phyloP scores from a whole-genome alignment of 2,329 filamentous ascomycete species.

The Purpureocillium lavendulum region DNA sequence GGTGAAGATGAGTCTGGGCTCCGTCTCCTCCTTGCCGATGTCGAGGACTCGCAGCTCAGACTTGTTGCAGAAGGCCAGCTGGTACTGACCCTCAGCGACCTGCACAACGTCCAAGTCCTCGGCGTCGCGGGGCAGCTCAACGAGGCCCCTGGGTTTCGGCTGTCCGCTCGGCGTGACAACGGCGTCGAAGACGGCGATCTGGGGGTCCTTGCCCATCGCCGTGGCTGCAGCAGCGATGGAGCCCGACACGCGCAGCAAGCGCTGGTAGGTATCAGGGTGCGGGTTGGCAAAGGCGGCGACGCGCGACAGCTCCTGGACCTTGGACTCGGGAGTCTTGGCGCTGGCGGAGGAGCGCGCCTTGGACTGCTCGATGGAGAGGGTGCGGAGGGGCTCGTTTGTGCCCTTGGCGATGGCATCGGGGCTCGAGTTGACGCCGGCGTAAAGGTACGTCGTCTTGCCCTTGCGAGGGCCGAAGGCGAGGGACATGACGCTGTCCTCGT shows the following conservation, averaged over 20 bases:
- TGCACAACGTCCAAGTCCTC: conserved; percentile 63
- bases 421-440: conserved; percentile 81
- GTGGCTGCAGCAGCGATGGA: conserved; percentile 73
- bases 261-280: conserved; percentile 48
- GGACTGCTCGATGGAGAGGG: conserved; percentile 52
- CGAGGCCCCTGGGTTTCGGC: conserved; percentile 37
- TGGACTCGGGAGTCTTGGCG: conserved; percentile 19
- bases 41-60: conserved; percentile 63
- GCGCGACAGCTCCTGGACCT: conserved; percentile 44
- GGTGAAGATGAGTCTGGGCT: conserved; percentile 47
- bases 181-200: conserved; percentile 69
- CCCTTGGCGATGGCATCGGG: conserved; percentile 62
- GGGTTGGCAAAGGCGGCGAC: conserved; percentile 41
- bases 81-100: conserved; percentile 52
- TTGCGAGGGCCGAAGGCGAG: conserved; percentile 60
- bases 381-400: conserved; percentile 76
- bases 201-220: conserved; percentile 63
- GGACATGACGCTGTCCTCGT: conserved; percentile 85
- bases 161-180: conserved; percentile 31
- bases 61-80: conserved; percentile 72
- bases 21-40: conserved; percentile 39
- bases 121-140: conserved; percentile 48
- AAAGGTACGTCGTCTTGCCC: conserved; percentile 43
- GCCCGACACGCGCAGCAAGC: conserved; percentile 47
- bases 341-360: conserved; percentile 22